Base-by-base conservation (phyloP, 1,284 basidiomycete species). In the Malassezia obtusa region DNA sequence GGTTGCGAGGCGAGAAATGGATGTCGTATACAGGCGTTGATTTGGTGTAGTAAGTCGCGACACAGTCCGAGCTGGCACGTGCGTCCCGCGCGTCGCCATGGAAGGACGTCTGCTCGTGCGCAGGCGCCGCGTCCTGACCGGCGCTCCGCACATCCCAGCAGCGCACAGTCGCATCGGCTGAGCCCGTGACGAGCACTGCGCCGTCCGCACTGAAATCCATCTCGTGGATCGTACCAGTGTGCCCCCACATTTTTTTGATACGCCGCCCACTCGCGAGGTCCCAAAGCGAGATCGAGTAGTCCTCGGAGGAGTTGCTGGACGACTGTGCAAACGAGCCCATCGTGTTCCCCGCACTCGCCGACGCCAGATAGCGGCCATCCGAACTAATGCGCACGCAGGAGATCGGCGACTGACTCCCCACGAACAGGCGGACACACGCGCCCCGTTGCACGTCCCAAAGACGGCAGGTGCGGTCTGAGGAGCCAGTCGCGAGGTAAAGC, bases 381-480 rank as follows among this genome's bases (percentile, higher is more conserved):
- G 91, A 89, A 64, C 86, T 89, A 66, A 96, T 82, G 4, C 88
- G 87, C 56, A 98, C 77, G 2, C 85, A 82, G 5, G 89, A 86
- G n/a, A 99, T 81, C 4, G 85, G 79, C 44, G 87, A 89, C 65
- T 90, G 87, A 73, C 98, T 94, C 0, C 92, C 94, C 30, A 94
- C 83, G 76, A 98, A 98, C 19, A 98, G 85, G 10, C 94, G 83
- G 4, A 98, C 84, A 74, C 89, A 94, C 3, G 84, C 81, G 5
- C 94, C 94, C 28, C 85, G 83, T 68, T 98, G 94, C n/a, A 95
- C 88, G 71, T 99, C 94, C 94, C 94, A 99, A 33, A 99, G 76
- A 39, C 94, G 82, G 58, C 89, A 89, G 5, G 91, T 91, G 79
- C 87, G 86, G 74, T 99, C 94, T 62, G 85, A 89, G 0, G 91